phyloP scores from a whole-genome alignment of 345 rosid species.

The Cardamine occulta region DNA sequence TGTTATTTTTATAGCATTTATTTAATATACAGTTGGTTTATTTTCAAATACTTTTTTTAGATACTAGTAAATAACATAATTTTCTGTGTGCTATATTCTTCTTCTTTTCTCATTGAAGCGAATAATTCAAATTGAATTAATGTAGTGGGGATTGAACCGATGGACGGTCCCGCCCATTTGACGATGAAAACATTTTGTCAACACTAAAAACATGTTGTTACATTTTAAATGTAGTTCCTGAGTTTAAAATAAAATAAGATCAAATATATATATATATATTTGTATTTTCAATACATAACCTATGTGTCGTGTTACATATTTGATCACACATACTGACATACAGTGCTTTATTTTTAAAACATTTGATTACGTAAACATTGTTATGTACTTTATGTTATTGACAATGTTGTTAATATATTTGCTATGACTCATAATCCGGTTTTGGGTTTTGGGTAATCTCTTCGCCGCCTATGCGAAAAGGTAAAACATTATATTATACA shows the following conservation, averaged over 20 bases:
- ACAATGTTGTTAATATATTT: neutral
- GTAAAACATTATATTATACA: conserved; percentile 20
- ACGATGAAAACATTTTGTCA: neutral
- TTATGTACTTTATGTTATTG: neutral
- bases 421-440: neutral
- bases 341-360: no score
- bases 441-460: neutral
- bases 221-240: neutral
- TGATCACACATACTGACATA: no score
- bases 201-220: neutral
- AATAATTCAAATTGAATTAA: neutral
- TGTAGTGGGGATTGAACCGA: neutral
- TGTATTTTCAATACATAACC: no score
- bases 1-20: neutral
- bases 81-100: neutral
- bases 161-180: neutral
- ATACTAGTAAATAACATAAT: no score
- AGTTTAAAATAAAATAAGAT: neutral
- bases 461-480: neutral
- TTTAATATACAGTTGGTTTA: neutral
- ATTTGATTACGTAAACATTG: neutral
- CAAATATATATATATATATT: no score
- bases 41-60: neutral
- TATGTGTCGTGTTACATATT: neutral
- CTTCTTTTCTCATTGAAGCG: neutral